phyloP scores from a whole-genome alignment of 148 eudicot genomes.

The Chenopodium album region DNA sequence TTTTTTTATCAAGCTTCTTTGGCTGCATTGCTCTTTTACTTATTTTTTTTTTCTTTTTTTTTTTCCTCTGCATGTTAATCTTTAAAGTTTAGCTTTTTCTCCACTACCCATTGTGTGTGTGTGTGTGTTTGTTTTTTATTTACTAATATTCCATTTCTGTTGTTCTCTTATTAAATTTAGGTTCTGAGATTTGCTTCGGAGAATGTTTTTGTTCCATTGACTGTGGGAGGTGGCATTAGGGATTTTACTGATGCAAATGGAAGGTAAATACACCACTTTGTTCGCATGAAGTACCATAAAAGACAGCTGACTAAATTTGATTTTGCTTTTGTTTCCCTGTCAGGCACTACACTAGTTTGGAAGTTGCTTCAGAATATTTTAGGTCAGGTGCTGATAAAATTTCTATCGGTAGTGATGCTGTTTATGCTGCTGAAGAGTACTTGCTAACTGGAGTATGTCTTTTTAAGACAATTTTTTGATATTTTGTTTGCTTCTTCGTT shows the following conservation, averaged over 20 bases:
- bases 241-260: constrained; percentile 97
- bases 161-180: constrained; percentile 36
- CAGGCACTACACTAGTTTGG: constrained; percentile 93
- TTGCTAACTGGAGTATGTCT: constrained; percentile 67
- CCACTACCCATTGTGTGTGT: background rate
- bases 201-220: constrained; percentile 91
- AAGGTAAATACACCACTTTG: constrained; percentile 42
- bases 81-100: background rate
- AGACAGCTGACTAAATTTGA: background rate
- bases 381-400: constrained; percentile 97
- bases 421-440: constrained; percentile 94
- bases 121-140: background rate
- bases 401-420: constrained; percentile 98
- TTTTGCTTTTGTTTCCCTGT: constrained; percentile 2
- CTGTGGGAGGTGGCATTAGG: constrained; percentile 98
- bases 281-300: background rate
- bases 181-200: constrained; percentile 77
- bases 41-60: background rate
- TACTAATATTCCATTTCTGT: background rate
- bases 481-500: constrained; percentile 2
- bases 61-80: too few relatives aligned
- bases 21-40: background rate
- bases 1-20: constrained; percentile 23
- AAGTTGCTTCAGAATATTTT: constrained; percentile 99
- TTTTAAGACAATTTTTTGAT: constrained; percentile 4